phyloP scores from a whole-genome alignment of 495 filamentous ascomycete genomes.

The Podospora pseudopauciseta region DNA sequence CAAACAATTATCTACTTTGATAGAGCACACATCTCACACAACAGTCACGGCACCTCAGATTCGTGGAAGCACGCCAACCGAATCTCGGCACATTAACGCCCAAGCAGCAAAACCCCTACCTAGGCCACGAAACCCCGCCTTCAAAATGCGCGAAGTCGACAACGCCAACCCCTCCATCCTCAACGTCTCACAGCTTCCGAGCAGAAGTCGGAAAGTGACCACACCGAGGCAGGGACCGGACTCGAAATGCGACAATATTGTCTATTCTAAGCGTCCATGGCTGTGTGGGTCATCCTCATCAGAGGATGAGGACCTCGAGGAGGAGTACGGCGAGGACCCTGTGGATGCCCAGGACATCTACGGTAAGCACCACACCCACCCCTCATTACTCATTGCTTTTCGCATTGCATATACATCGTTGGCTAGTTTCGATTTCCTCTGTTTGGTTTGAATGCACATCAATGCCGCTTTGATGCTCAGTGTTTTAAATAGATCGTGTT shows the following conservation, averaged over 20 bases:
- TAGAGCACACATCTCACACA: too few species aligned
- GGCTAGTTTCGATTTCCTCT: neutral
- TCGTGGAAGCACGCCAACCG: neutral
- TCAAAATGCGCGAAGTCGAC: constrained; percentile 48
- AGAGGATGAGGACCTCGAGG: constrained; percentile 37
- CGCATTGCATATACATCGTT: neutral
- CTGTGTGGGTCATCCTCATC: constrained; percentile 28
- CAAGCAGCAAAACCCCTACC: neutral
- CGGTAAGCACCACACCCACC: constrained; percentile 50
- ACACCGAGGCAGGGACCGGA: constrained; percentile 29
- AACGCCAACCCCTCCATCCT: constrained; percentile 96
- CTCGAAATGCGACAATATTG: constrained; percentile 35
- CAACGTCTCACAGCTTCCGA: constrained; percentile 86
- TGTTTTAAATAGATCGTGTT: neutral
- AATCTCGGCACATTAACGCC: neutral
- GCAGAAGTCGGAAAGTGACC: constrained; percentile 45
- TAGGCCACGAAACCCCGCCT: neutral
- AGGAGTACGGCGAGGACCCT: constrained; percentile 57
- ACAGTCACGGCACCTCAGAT: neutral
- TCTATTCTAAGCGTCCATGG: constrained; percentile 34
- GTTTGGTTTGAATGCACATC: neutral
- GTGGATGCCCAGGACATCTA: constrained; percentile 98
- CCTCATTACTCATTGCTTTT: neutral
- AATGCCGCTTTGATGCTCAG: neutral
- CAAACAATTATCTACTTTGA: neutral